These are phyloP conservation scores for Cytospora piceicola DNA, from an alignment of 2,329 filamentous ascomycete species.

Conservation along the genomic window DNA sequence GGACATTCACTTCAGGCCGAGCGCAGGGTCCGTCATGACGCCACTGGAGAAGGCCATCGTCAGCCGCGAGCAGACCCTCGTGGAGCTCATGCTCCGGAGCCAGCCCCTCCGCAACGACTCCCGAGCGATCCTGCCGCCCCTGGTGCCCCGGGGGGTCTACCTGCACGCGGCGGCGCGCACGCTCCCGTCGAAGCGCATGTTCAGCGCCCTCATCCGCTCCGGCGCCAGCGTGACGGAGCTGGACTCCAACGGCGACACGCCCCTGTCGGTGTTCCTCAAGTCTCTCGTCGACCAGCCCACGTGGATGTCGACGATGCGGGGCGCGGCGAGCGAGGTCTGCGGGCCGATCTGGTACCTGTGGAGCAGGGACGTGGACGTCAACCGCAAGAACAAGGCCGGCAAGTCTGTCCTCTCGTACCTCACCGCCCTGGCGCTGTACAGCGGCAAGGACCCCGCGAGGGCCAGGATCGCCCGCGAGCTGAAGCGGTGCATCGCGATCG, in stretches of 20 bases:
- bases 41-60: conserved; percentile 19
- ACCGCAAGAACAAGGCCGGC: conserved; percentile 16
- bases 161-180: conserved; percentile 17
- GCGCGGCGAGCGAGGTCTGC: not conserved
- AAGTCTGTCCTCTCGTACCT: conserved; percentile 22
- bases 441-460: not conserved
- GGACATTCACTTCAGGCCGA: conserved; percentile 10
- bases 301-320: not conserved
- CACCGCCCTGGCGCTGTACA: conserved; percentile 4
- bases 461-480: conserved; percentile 4
- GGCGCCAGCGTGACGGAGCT: conserved; percentile 19
- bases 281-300: conserved; percentile 10
- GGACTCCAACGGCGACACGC: conserved; percentile 17
- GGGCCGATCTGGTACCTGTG: conserved; percentile 20
- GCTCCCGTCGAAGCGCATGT: conserved; percentile 14
- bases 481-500: conserved; percentile 1
- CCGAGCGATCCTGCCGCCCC: not conserved
- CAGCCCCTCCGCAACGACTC: conserved; percentile 12
- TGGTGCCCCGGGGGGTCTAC: conserved; percentile 16
- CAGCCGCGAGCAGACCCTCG: not conserved
- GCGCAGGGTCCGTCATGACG: conserved; percentile 3
- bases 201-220: conserved; percentile 15
- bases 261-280: conserved; percentile 20
- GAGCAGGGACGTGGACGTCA: conserved; percentile 23
- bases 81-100: conserved; percentile 12